Conservation (phyloP, 192 early-diverging fungal species). For the Entophlyctis luteolus region DNA sequence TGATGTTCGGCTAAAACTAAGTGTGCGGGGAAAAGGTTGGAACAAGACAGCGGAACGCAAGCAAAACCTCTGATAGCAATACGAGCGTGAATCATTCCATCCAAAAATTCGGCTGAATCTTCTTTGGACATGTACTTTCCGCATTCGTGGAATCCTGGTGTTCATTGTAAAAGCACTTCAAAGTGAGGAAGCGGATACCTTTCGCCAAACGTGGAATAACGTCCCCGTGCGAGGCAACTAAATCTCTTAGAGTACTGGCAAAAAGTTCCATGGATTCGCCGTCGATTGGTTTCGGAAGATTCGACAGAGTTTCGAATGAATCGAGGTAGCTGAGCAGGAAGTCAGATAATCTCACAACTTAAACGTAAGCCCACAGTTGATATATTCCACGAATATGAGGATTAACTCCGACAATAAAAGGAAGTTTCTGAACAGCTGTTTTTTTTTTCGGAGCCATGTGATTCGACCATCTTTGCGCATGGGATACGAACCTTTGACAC, state of each 20-base stretch:
- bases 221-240: conserved; percentile 74
- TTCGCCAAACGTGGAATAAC: conserved; percentile 88
- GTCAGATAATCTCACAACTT: conserved; percentile 12
- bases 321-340: conserved; percentile 29
- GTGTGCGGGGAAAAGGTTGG: background rate
- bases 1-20: conserved; percentile 86
- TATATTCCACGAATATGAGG: conserved; percentile 84
- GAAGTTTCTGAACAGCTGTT: conserved; percentile 77
- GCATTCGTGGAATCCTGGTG: conserved; percentile 80
- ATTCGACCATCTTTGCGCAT: background rate
- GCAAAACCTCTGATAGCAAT: conserved; percentile 71
- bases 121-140: conserved; percentile 78
- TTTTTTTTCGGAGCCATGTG: background rate
- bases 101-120: conserved; percentile 68
- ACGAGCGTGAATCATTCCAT: conserved; percentile 83
- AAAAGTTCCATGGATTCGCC: conserved; percentile 62
- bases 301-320: conserved; percentile 67
- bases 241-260: conserved; percentile 62
- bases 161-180: background rate
- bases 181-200: conserved; percentile 42
- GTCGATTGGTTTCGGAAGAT: conserved; percentile 59
- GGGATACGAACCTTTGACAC: conserved; percentile 54
- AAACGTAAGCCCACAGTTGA: conserved; percentile 60
- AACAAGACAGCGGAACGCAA: background rate
- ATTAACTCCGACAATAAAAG: conserved; percentile 95